A percentile compares a stretch with the other conserved stretches of the same genome.
These are phyloP conservation scores for Neobulgaria alba DNA, from an alignment of 2,329 filamentous ascomycete species.

Conservation along the genomic window DNA sequence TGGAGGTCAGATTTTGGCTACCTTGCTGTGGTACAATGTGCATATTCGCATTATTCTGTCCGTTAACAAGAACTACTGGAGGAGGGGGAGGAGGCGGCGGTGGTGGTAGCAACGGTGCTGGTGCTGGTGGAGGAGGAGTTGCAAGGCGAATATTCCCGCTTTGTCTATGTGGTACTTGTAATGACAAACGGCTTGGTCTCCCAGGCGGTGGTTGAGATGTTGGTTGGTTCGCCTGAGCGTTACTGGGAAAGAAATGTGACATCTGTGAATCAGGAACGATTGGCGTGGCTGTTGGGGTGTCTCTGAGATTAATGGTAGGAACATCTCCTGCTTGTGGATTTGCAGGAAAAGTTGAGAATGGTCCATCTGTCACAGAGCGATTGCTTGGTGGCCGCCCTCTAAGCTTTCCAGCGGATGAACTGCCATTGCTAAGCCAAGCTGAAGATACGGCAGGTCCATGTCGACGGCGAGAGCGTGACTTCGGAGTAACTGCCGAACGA, in stretches of 20 bases:
- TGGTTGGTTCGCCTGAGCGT: slow-evolving; percentile 6
- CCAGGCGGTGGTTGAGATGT: slow-evolving; percentile 13
- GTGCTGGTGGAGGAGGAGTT: slow-evolving; percentile 41
- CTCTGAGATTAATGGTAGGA: slow-evolving; percentile 36
- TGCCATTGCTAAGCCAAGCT: slow-evolving; percentile 67
- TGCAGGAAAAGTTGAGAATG: slow-evolving; percentile 61
- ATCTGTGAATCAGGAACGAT: slow-evolving; percentile 35
- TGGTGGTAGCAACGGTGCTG: too few relatives aligned
- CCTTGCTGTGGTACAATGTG: slow-evolving; percentile 23
- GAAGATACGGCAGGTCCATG: slow-evolving; percentile 86
- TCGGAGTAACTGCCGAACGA: slow-evolving; percentile 65
- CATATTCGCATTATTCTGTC: slow-evolving; percentile 25
- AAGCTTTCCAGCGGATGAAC: slow-evolving; percentile 57
- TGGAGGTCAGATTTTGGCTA: slow-evolving; percentile 14
- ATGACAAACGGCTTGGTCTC: slow-evolving; percentile 44
- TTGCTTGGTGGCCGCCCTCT: slow-evolving; percentile 74
- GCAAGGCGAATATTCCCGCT: slow-evolving; percentile 54
- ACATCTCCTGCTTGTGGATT: slow-evolving; percentile 43
- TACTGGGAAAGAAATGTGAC: slow-evolving; percentile 27
- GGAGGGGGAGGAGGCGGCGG: slow-evolving; percentile 36
- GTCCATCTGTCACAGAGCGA: slow-evolving; percentile 54
- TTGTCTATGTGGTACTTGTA: slow-evolving; percentile 55
- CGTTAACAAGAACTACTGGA: slow-evolving; percentile 40
- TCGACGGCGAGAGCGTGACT: slow-evolving; percentile 46
- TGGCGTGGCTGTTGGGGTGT: slow-evolving; percentile 34